These are phyloP conservation scores for Globisporangium ultimum DNA, from an alignment of 352 stramenopile genomes.

Conservation along the genomic window DNA sequence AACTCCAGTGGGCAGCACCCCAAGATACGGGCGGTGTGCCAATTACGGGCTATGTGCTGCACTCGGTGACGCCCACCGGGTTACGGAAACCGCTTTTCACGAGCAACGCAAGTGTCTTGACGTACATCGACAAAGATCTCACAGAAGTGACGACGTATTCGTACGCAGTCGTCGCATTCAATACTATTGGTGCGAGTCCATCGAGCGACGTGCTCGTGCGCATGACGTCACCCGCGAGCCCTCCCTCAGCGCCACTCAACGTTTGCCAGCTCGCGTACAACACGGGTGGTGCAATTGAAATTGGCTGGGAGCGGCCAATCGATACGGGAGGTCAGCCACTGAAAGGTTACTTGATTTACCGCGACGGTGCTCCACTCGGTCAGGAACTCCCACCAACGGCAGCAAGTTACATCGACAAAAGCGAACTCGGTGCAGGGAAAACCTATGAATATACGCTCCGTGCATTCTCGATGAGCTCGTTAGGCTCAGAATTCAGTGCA, in stretches of 20 bases:
- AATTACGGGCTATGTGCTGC: conserved; percentile 28
- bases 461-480: conserved; percentile 31
- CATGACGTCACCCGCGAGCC: conserved; percentile 35
- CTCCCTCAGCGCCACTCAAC: conserved; percentile 44
- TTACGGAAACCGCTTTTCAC: conserved; percentile 20
- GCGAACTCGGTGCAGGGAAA: conserved; percentile 23
- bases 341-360: conserved; percentile 46
- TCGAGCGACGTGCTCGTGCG: conserved; percentile 22
- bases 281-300: conserved; percentile 52
- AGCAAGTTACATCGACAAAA: conserved; percentile 34
- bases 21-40: conserved; percentile 29
- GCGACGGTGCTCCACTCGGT: conserved; percentile 29
- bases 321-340: conserved; percentile 53
- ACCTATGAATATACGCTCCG: conserved; percentile 50
- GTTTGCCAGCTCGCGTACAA: conserved; percentile 33
- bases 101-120: conserved; percentile 14
- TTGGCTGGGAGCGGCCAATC: conserved; percentile 51
- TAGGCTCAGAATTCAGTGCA: conserved; percentile 37
- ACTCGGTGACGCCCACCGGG: conserved; percentile 15
- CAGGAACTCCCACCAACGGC: conserved; percentile 17
- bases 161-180: conserved; percentile 38
- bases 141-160: conserved; percentile 45
- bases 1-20: conserved; percentile 28
- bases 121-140: conserved; percentile 43
- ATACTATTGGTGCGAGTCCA: conserved; percentile 36